Evolutionary conservation across 2,329 filamentous ascomycete genomes (phyloP).

Genomic region (Botryotinia globosa): DNA sequence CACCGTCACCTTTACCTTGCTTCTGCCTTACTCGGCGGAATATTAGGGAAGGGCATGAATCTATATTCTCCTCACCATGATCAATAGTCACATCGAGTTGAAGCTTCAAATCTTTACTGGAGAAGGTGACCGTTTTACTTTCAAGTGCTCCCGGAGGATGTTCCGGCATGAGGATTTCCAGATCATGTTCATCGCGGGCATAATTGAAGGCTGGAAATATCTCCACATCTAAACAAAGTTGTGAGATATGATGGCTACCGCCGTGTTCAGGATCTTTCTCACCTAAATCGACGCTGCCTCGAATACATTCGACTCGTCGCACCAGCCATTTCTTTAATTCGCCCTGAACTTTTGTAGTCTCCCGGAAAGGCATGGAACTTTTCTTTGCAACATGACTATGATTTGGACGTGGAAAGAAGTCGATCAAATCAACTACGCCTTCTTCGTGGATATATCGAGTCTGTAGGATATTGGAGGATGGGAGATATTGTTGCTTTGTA

Average conservation of each 20-base stretch:
- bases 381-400: slow-evolving; percentile 52
- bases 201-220: slow-evolving; percentile 73
- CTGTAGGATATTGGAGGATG: slow-evolving; percentile 71
- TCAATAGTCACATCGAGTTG: slow-evolving; percentile 68
- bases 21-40: slow-evolving; percentile 54
- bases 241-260: slow-evolving; percentile 9
- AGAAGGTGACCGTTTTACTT: slow-evolving; percentile 63
- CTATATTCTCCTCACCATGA: slow-evolving; percentile 48
- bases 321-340: slow-evolving; percentile 70
- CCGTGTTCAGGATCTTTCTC: slow-evolving; percentile 12
- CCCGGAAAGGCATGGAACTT: slow-evolving; percentile 52
- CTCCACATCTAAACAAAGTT: slow-evolving; percentile 53
- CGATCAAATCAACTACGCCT: slow-evolving; percentile 68
- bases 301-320: slow-evolving; percentile 68
- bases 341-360: slow-evolving; percentile 53
- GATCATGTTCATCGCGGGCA: slow-evolving; percentile 59
- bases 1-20: slow-evolving; percentile 58
- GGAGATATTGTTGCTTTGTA: slow-evolving; percentile 75
- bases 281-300: slow-evolving; percentile 62
- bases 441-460: slow-evolving; percentile 76
- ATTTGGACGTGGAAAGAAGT: slow-evolving; percentile 73
- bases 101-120: slow-evolving; percentile 55
- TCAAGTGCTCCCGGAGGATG: slow-evolving; percentile 42
- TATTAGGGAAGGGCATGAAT: slow-evolving; percentile 50
- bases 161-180: slow-evolving; percentile 50